Evolutionary conservation across 1,139 yeast genomes (phyloP).

Genomic region (Zygoascus sp.): DNA sequence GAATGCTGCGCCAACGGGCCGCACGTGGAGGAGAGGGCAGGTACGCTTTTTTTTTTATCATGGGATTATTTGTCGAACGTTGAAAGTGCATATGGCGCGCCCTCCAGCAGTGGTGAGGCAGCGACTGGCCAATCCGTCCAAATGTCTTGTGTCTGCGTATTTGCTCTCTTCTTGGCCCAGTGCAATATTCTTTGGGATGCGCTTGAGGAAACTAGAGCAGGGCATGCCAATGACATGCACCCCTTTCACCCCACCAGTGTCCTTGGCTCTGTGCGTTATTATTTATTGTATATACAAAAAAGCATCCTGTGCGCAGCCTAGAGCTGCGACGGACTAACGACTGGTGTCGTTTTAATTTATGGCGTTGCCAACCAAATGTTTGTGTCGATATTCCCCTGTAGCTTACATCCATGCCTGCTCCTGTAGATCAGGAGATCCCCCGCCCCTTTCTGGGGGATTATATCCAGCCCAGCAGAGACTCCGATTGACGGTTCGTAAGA

Average conservation of each 20-base stretch:
- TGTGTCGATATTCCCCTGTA: no score
- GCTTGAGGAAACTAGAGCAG: no score
- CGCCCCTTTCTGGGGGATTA: no score
- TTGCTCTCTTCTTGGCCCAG: conserved; percentile 4
- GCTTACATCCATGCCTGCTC: no score
- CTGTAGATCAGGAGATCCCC: no score
- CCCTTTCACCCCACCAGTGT: no score
- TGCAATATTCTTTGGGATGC: background rate
- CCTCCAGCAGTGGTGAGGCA: conserved; percentile 13
- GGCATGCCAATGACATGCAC: no score
- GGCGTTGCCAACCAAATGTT: background rate
- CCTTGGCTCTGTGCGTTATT: conserved; percentile 3
- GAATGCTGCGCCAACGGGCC: background rate
- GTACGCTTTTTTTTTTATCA: background rate
- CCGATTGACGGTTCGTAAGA: no score
- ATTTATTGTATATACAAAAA: conserved; percentile 8
- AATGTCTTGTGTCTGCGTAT: background rate
- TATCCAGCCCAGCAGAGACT: no score
- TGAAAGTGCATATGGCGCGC: conserved; percentile 14
- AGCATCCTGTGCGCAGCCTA: conserved; percentile 7
- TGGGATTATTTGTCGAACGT: conserved; percentile 1
- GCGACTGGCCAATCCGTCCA: conserved; percentile 14
- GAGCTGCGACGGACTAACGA: conserved; percentile 6
- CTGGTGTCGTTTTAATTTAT: background rate
- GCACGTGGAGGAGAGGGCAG: conserved; percentile 8